Evolutionary conservation across 805 yeast species (phyloP).

Genomic region (Candida chilensis): DNA sequence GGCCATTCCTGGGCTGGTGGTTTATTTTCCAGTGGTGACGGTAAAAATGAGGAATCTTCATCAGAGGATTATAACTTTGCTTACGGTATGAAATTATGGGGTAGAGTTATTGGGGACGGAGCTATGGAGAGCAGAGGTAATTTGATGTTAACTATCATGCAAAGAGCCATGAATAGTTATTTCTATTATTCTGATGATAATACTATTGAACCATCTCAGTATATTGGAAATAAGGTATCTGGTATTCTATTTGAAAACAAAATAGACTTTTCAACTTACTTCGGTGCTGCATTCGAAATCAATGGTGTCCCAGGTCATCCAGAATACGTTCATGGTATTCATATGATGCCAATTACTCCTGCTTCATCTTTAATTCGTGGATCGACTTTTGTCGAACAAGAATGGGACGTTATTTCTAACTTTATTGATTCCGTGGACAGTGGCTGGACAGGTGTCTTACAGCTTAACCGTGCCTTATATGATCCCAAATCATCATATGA

Average conservation of each 20-base stretch:
- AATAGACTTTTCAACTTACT: constrained; percentile 64
- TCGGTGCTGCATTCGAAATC: constrained; percentile 29
- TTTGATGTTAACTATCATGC: constrained; percentile 48
- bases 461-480: constrained; percentile 32
- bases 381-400: constrained; percentile 38
- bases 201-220: constrained; percentile 36
- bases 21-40: constrained; percentile 50
- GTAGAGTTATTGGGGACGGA: constrained; percentile 39
- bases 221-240: constrained; percentile 49
- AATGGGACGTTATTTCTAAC: constrained; percentile 19
- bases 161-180: constrained; percentile 46
- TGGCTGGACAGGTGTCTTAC: constrained; percentile 57
- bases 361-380: constrained; percentile 46
- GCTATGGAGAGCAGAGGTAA: constrained; percentile 46
- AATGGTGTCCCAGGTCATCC: constrained; percentile 11
- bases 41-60: constrained; percentile 63
- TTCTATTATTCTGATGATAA: constrained; percentile 35
- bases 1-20: constrained; percentile 80
- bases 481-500: constrained; percentile 30
- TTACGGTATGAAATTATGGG: constrained; percentile 69
- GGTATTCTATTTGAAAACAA: constrained; percentile 71
- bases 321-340: constrained; percentile 70
- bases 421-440: constrained; percentile 33
- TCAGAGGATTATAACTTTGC: constrained; percentile 67
- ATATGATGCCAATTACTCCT: constrained; percentile 69